Percentiles rank a stretch among this genome's conserved stretches.
phyloP scores from a whole-genome alignment of 2,329 filamentous ascomycete species.

The Trichoderma oligosporum region DNA sequence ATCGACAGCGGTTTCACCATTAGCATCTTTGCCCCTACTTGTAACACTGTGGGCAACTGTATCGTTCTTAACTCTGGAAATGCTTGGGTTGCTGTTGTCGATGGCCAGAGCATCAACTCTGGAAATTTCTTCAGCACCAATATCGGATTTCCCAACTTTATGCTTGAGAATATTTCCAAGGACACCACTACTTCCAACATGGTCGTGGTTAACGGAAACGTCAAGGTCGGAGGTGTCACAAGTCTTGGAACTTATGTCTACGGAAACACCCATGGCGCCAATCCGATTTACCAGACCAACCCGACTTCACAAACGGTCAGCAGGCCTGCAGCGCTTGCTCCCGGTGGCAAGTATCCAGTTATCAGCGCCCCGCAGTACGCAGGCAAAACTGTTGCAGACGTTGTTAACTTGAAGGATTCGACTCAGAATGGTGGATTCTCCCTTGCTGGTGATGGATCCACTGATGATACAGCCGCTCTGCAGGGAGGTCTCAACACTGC shows the following conservation, averaged over 20 bases:
- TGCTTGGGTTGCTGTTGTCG: conserved; percentile 17
- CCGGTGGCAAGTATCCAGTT: conserved; percentile 13
- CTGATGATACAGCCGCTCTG: conserved; percentile 58
- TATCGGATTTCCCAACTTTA: conserved; percentile 13
- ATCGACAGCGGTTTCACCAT: conserved; percentile 17
- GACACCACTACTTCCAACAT: conserved; percentile 22
- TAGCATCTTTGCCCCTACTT: conserved; percentile 15
- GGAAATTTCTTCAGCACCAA: conserved; percentile 17
- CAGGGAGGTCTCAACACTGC: conserved; percentile 54
- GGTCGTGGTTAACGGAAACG: conserved; percentile 16
- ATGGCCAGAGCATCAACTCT: conserved; percentile 16
- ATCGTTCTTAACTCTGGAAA: conserved; percentile 15
- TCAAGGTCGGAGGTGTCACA: conserved; percentile 16
- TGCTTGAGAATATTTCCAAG: conserved; percentile 23
- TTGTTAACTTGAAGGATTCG: conserved; percentile 16
- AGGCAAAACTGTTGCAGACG: neutral
- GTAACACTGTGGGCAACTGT: conserved; percentile 17
- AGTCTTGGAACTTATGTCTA: conserved; percentile 18
- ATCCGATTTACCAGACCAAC: conserved; percentile 8
- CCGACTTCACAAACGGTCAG: conserved; percentile 2
- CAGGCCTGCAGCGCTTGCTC: conserved; percentile 18
- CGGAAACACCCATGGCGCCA: conserved; percentile 13
- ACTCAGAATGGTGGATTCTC: conserved; percentile 15
- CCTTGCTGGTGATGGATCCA: conserved; percentile 48
- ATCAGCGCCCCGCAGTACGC: conserved; percentile 17